These are phyloP conservation scores for Fusarium fracticaudum DNA, from an alignment of 2,329 filamentous ascomycete genomes.

Conservation along the genomic window DNA sequence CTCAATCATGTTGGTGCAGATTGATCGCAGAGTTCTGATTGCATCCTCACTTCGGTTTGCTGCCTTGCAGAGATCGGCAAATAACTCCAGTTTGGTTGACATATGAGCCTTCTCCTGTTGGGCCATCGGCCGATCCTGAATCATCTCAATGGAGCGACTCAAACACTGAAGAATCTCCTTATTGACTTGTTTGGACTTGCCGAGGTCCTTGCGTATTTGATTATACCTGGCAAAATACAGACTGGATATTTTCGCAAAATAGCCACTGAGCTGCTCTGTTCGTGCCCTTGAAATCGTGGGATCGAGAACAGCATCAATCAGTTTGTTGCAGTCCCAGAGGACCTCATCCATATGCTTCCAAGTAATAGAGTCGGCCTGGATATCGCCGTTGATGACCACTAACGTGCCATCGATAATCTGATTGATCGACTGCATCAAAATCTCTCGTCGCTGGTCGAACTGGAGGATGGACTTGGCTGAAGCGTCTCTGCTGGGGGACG, in stretches of 20 bases:
- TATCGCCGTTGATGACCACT: constrained; percentile 62
- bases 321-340: constrained; percentile 63
- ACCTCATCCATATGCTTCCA: constrained; percentile 68
- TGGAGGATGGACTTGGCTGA: constrained; percentile 67
- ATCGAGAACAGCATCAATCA: constrained; percentile 64
- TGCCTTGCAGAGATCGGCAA: constrained; percentile 68
- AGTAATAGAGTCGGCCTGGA: constrained; percentile 57
- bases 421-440: constrained; percentile 61
- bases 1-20: constrained; percentile 70
- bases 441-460: constrained; percentile 68
- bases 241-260: constrained; percentile 74
- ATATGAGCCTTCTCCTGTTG: constrained; percentile 71
- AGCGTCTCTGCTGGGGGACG: constrained; percentile 60
- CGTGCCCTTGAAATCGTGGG: constrained; percentile 43
- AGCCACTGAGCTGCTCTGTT: constrained; percentile 52
- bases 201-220: constrained; percentile 57
- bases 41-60: constrained; percentile 66
- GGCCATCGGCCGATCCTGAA: constrained; percentile 61
- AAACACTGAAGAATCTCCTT: constrained; percentile 64
- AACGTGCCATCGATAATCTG: constrained; percentile 69
- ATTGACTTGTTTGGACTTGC: constrained; percentile 49
- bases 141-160: constrained; percentile 69
- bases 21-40: constrained; percentile 64
- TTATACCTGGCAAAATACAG: constrained; percentile 74
- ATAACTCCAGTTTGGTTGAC: constrained; percentile 71